phyloP scores from a whole-genome alignment of 75 land plant species.

The Cupressus sempervirens region DNA sequence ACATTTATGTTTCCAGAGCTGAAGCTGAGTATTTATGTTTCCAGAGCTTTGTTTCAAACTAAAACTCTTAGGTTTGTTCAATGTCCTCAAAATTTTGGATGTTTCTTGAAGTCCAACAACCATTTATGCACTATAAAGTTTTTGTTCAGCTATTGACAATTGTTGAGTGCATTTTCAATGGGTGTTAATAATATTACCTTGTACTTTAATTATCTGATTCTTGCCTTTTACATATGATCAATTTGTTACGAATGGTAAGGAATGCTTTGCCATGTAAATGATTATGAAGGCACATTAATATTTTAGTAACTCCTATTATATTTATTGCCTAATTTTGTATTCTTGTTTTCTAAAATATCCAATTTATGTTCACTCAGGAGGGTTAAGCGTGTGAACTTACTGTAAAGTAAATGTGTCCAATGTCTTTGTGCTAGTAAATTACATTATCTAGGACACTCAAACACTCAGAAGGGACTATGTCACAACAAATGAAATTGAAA shows the following conservation, averaged over 20 bases:
- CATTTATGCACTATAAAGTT: neutral
- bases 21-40: neutral
- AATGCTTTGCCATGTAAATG: neutral
- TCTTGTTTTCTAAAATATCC: neutral
- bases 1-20: neutral
- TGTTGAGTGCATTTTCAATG: neutral
- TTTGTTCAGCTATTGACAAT: neutral
- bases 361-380: neutral
- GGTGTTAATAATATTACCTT: neutral
- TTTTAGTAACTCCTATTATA: neutral
- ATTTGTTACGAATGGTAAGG: neutral
- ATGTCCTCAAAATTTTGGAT: neutral
- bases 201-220: neutral
- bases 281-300: neutral
- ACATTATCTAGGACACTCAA: neutral
- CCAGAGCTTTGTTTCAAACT: neutral
- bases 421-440: neutral
- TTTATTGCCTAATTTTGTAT: neutral
- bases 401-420: neutral
- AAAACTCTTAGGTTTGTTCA: neutral
- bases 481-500: neutral
- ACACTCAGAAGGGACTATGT: neutral
- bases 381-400: neutral
- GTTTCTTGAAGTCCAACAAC: neutral
- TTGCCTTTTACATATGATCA: neutral